Evolutionary conservation across 1,139 yeast species (phyloP).

Genomic region (Yamadazyma atmosphaerica): DNA sequence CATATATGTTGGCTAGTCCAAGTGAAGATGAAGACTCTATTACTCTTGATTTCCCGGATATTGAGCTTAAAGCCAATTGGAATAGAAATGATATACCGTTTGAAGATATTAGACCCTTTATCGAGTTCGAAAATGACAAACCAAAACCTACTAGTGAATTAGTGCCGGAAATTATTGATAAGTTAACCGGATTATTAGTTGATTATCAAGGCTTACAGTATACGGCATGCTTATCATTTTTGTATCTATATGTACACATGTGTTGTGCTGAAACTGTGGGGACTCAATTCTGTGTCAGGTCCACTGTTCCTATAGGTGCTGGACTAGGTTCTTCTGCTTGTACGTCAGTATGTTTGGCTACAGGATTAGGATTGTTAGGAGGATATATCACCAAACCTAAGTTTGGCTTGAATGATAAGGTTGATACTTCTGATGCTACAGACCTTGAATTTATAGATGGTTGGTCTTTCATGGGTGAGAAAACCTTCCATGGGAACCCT

Average conservation of each 20-base stretch:
- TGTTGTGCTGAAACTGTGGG: slow-evolving; percentile 52
- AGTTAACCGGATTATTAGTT: slow-evolving; percentile 44
- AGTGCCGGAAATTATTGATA: slow-evolving; percentile 57
- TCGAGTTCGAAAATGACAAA: slow-evolving; percentile 21
- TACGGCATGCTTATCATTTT: slow-evolving; percentile 83
- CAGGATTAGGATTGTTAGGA: slow-evolving; percentile 69
- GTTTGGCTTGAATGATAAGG: slow-evolving; percentile 27
- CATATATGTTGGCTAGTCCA: slow-evolving; percentile 67
- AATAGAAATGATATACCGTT: slow-evolving; percentile 60
- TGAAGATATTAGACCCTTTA: slow-evolving; percentile 34
- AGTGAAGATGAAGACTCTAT: slow-evolving; percentile 39
- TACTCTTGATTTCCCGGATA: slow-evolving; percentile 80
- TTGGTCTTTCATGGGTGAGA: slow-evolving; percentile 94
- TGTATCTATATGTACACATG: slow-evolving; percentile 69
- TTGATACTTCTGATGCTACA: slow-evolving; percentile 33
- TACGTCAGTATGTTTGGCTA: slow-evolving; percentile 78
- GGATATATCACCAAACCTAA: slow-evolving; percentile 46
- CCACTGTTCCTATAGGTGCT: slow-evolving; percentile 93
- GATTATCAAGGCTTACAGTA: slow-evolving; percentile 60
- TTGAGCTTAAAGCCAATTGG: slow-evolving; percentile 67
- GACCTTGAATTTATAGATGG: slow-evolving; percentile 67
- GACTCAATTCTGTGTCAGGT: slow-evolving; percentile 63
- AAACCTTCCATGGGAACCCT: slow-evolving; percentile 95
- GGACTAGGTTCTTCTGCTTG: slow-evolving; percentile 97
- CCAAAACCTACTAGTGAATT: slow-evolving; percentile 57